A percentile compares a stretch with the other conserved stretches of the same genome.
Conservation (phyloP, 441 rosid genomes). For the Euphorbia celastroides region DNA sequence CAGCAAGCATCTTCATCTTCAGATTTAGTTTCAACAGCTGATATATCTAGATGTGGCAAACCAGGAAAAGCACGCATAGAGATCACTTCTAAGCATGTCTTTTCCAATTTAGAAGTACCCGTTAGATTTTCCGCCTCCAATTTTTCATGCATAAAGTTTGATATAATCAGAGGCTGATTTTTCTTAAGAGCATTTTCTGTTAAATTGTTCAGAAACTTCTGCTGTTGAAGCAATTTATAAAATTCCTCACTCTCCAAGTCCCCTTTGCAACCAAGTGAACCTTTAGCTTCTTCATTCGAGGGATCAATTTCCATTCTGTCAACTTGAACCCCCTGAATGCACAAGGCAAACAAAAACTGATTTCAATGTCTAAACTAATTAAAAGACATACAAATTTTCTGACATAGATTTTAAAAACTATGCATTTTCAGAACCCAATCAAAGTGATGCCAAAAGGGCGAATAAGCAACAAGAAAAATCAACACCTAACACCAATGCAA, state of each 20-base stretch:
- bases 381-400: neutral
- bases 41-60: conserved; percentile 40
- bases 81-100: conserved; percentile 65
- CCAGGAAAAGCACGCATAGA: conserved; percentile 46
- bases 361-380: neutral
- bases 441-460: neutral
- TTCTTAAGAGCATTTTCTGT: conserved; percentile 75
- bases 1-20: conserved; percentile 42
- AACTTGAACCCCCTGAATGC: conserved; percentile 69
- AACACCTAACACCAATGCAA: neutral
- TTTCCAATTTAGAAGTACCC: conserved; percentile 54
- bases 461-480: neutral
- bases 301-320: conserved; percentile 63
- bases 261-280: conserved; percentile 32
- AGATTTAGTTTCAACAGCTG: conserved; percentile 22
- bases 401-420: neutral
- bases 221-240: conserved; percentile 44
- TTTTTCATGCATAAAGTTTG: conserved; percentile 68
- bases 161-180: conserved; percentile 64
- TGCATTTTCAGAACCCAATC: neutral
- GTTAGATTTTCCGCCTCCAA: conserved; percentile 43
- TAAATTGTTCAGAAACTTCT: conserved; percentile 52
- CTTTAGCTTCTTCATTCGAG: conserved; percentile 31
- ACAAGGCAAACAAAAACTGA: conserved; percentile 12
- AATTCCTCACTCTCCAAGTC: conserved; percentile 51